Base-by-base conservation (phyloP, 1,139 yeast species). In the Eremothecium gossypii region DNA sequence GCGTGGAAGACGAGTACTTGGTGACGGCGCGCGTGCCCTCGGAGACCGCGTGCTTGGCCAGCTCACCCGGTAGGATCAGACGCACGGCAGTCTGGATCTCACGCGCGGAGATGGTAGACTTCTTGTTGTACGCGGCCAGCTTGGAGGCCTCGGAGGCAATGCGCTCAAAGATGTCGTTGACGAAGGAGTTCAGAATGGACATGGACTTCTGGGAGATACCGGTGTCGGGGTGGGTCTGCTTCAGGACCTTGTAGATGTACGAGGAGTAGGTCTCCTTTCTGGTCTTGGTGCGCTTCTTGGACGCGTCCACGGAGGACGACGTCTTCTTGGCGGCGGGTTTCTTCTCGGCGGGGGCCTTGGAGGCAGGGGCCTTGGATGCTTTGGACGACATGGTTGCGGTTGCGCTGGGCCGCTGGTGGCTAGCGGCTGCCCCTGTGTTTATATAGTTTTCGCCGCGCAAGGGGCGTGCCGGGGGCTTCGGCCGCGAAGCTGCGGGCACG, bases 1-100 rank as follows among this genome's bases (percentile, higher is more conserved):
- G 61, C 43, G 61, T 55, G 41, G 87, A 82, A 65, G 95, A 84
- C 65, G 96, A 85, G 83, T 89, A 89, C 80, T 89, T 89, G 72
- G 97, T 87, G 63, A 89, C 96, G 70, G 97, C 96, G 82, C 96
- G 86, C 63, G 97, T 89, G 77, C 97, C 96, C 74, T 89, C 97
- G 60, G 96, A 83, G 61, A 86, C 95, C 62, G 96, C 96, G 72
- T 89, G 97, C 80, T 89, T 89, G 61, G 97, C 96, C 71, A 89
- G 80, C 76, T 89, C 97, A 81, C 98, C 98, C 58, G 98, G 98
- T 64, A 91, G 83, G 74, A 91, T 91, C 67, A 91, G 83, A 79
- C 97, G 85, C 59, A 91, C 98, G 59, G 98, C 96, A 60, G 97
- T 91, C 75, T 91, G 98, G 66, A 91, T 91, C 74, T 91, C 98